Evolutionary conservation across 2,329 filamentous ascomycete species (phyloP), one percentile per base, ranked within the genome.

Genomic region (Ascochyta viciae-villosae): DNA sequence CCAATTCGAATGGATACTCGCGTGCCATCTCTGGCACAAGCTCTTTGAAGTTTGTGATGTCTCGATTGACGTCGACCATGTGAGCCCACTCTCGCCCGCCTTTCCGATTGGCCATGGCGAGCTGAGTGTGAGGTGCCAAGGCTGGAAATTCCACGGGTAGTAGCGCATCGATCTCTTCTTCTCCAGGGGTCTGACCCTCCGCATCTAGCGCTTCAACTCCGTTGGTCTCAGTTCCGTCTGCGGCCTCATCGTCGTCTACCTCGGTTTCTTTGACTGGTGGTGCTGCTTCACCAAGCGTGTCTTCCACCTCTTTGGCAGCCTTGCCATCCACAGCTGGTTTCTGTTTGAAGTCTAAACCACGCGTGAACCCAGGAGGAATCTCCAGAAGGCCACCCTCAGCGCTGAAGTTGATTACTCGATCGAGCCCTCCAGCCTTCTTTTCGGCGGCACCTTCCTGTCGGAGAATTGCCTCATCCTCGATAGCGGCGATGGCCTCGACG

Each of bases 1-100:
- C 95, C 33, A 98, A 86, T 75, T 99, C 95, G 65, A 99, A 99
- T 0, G 94, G 93, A 91, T 93, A 99, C 61, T 96, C 90, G 62
- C 89, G 86, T 1, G 95, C 95, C 92, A 98, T 97, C 58, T 98
- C 91, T 0, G 95, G 95, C 7, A 99, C 93, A 34, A 99, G 81
- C 58, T 97, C 94, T 55, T 85, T 83, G 76, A 99, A 98, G 72
- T 98, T 98, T n/a, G 90, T 83, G 68, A 98, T 96, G 48, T 94
- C 91, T 57, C 92, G 87, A 68, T 94, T 93, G 65, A 98, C 89
- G 74, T 99, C 94, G 2, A 99, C 94, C 87, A 99, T 96, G 77
- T 99, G 95, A 47, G 95, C 95, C 94, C 95, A 99, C 78, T 98
- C 92, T 67, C 86, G 89, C 6, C 90, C 90, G 35, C 87, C 87